Percentiles rank a stretch among this genome's conserved stretches.
Conservation (phyloP, 371 early-diverging fungal species). For the Polyrhizophydium stewartii region DNA sequence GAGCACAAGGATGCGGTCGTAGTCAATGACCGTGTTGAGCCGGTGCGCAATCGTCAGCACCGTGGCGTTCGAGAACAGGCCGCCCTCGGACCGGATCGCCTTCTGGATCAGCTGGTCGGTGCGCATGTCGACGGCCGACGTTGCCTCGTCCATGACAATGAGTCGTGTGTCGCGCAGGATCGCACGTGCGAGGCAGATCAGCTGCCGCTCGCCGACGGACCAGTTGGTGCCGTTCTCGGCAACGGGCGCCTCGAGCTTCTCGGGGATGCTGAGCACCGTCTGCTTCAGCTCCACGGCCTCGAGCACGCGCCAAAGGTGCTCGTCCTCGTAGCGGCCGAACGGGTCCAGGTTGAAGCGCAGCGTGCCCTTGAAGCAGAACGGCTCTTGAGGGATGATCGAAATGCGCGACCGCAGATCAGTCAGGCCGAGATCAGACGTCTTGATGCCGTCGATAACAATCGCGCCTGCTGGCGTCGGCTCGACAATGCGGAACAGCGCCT, state of each 20-base stretch:
- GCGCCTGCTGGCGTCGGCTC: constrained; percentile 44
- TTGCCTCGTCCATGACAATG: constrained; percentile 47
- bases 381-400: constrained; percentile 42
- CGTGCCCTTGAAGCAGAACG: constrained; percentile 37
- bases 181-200: constrained; percentile 40
- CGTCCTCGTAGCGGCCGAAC: constrained; percentile 21
- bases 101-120: constrained; percentile 43
- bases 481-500: constrained; percentile 38
- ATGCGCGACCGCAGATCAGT: constrained; percentile 4
- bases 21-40: constrained; percentile 82
- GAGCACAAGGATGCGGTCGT: constrained; percentile 78
- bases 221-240: constrained; percentile 34
- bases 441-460: constrained; percentile 54
- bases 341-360: constrained; percentile 37
- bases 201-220: constrained; percentile 51
- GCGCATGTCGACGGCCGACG: constrained; percentile 44
- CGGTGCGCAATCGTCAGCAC: constrained; percentile 70
- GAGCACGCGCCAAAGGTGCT: constrained; percentile 33
- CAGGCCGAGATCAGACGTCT: constrained; percentile 3
- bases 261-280: constrained; percentile 8
- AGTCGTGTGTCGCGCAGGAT: constrained; percentile 33
- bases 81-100: constrained; percentile 27
- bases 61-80: constrained; percentile 52
- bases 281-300: constrained; percentile 28
- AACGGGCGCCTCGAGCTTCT: constrained; percentile 5